These are phyloP conservation scores for Diaporthe eres DNA, from an alignment of 2,329 filamentous ascomycete genomes.

Conservation along the genomic window DNA sequence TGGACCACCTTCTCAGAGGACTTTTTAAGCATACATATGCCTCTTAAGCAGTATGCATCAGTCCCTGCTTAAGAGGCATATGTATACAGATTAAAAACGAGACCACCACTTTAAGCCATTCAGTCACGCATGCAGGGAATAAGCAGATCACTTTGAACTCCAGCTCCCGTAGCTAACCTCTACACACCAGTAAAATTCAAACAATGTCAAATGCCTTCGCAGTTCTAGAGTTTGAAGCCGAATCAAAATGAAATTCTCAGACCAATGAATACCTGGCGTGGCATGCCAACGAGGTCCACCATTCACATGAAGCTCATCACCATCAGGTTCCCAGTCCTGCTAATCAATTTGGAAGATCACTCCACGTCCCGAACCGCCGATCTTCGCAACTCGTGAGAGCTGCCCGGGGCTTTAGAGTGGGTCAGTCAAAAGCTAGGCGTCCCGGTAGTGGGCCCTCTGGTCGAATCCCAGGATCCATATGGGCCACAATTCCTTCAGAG, in stretches of 20 bases:
- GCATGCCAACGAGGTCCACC: neutral
- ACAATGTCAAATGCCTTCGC: no score
- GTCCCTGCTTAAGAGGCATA: no score
- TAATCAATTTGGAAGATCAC: neutral
- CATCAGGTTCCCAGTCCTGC: neutral
- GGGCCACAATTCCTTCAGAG: slow-evolving; percentile 13
- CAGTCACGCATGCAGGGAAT: no score
- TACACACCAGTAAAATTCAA: neutral
- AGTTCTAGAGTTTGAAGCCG: neutral
- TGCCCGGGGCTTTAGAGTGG: neutral
- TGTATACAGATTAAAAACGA: no score
- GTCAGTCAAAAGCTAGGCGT: neutral
- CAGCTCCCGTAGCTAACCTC: neutral
- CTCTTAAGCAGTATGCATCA: no score
- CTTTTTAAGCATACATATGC: no score
- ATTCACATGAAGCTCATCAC: neutral
- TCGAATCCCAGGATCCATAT: slow-evolving; percentile 7
- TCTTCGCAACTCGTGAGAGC: slow-evolving; percentile 7
- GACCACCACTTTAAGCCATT: no score
- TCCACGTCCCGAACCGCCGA: slow-evolving; percentile 1
- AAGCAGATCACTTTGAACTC: neutral
- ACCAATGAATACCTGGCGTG: no score
- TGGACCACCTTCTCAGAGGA: neutral
- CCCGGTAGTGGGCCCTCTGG: neutral
- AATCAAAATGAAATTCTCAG: neutral